Evolutionary conservation across 768 basidiomycete species (phyloP).

Genomic region (Cubamyces sp.): DNA sequence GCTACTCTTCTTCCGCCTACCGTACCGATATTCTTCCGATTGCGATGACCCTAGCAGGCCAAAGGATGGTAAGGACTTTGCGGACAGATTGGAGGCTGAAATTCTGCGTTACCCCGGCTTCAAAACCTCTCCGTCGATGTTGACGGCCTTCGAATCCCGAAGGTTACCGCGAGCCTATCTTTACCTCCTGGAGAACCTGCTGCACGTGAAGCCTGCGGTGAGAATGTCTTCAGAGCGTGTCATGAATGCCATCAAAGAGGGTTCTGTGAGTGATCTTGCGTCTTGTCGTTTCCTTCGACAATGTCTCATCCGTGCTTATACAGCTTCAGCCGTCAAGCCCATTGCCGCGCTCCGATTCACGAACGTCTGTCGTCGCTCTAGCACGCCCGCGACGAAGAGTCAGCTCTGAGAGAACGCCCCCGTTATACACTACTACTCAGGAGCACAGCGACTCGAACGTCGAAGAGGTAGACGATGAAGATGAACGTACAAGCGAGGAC

Average conservation of each 20-base stretch:
- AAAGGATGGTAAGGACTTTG: conserved; percentile 60
- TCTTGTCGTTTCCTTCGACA: background rate
- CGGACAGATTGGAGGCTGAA: conserved; percentile 72
- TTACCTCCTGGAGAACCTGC: conserved; percentile 70
- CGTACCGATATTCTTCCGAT: conserved; percentile 74
- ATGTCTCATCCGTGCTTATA: background rate
- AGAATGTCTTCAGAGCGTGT: conserved; percentile 79
- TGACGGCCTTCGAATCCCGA: conserved; percentile 66
- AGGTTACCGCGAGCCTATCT: conserved; percentile 73
- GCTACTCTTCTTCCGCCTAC: conserved; percentile 87
- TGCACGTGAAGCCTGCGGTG: conserved; percentile 60
- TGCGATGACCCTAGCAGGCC: conserved; percentile 47
- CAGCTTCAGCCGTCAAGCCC: conserved; percentile 14
- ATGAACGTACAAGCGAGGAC: background rate
- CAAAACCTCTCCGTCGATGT: conserved; percentile 52
- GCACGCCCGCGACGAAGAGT: conserved; percentile 9
- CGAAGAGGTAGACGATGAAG: conserved; percentile 12
- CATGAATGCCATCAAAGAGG: conserved; percentile 64
- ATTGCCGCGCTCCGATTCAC: background rate
- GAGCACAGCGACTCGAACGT: conserved; percentile 10
- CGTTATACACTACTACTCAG: background rate
- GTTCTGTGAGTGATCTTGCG: conserved; percentile 40
- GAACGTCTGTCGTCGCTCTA: conserved; percentile 5
- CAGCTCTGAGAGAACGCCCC: conserved; percentile 7
- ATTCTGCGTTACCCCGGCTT: conserved; percentile 79